Evolutionary conservation across 805 yeast species (phyloP).

Genomic region (Komagataella kurtzmanii): DNA sequence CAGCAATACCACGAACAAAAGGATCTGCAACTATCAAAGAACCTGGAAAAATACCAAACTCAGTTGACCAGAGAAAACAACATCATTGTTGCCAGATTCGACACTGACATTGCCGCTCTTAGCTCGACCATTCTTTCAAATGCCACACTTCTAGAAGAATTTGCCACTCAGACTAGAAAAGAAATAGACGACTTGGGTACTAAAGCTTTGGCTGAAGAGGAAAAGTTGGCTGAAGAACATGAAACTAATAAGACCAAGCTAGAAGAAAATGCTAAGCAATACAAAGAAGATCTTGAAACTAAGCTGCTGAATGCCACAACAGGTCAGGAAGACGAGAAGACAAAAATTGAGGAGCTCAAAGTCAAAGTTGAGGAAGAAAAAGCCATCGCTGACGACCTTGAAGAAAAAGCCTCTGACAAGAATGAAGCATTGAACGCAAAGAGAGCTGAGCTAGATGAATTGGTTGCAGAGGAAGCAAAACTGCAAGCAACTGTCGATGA

Average conservation of each 20-base stretch:
- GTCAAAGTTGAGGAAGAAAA: constrained; percentile 24
- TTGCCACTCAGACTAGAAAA: constrained; percentile 24
- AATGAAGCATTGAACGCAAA: constrained; percentile 20
- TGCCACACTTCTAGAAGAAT: constrained; percentile 20
- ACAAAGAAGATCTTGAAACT: constrained; percentile 19
- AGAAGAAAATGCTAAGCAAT: constrained; percentile 26
- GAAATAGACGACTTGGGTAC: constrained; percentile 30
- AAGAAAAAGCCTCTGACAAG: constrained; percentile 22
- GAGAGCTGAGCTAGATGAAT: constrained; percentile 19
- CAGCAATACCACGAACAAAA: constrained; percentile 20
- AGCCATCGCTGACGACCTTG: constrained; percentile 22
- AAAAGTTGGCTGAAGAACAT: constrained; percentile 31
- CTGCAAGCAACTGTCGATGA: background rate
- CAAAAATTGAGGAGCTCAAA: constrained; percentile 21
- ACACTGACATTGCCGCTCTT: constrained; percentile 10
- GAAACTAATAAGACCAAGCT: constrained; percentile 28
- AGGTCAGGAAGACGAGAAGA: constrained; percentile 15
- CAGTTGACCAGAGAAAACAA: constrained; percentile 28
- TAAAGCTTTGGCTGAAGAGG: constrained; percentile 32
- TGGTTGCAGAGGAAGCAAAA: constrained; percentile 17
- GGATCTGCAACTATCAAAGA: constrained; percentile 16
- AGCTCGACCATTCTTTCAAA: constrained; percentile 13
- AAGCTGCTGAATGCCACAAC: constrained; percentile 16
- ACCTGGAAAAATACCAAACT: constrained; percentile 22
- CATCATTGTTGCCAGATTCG: constrained; percentile 11